phyloP scores from a whole-genome alignment of 2,329 filamentous ascomycete genomes.

The Stachybotrys elegans region DNA sequence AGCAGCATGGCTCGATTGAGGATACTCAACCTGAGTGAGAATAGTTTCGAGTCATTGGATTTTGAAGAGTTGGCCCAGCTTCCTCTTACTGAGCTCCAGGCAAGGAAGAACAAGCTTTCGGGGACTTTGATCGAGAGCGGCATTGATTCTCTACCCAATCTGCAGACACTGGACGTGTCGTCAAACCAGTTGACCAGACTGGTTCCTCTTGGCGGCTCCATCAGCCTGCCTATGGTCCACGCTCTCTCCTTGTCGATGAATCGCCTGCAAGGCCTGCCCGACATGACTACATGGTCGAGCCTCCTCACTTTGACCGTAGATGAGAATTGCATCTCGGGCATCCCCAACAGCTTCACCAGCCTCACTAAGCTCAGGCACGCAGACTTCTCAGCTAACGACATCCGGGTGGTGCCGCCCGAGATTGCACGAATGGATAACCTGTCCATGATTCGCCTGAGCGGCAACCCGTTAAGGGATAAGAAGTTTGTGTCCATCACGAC shows the following conservation, averaged over 20 bases:
- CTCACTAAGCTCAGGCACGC: constrained; percentile 67
- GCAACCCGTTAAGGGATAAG: constrained; percentile 87
- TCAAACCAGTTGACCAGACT: constrained; percentile 65
- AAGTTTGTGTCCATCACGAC: constrained; percentile 78
- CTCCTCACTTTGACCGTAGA: constrained; percentile 71
- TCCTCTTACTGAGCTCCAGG: constrained; percentile 67
- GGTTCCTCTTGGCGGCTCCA: constrained; percentile 31
- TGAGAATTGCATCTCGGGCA: constrained; percentile 70
- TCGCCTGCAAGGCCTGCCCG: constrained; percentile 66
- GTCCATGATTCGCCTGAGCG: constrained; percentile 68
- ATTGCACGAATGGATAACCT: constrained; percentile 77
- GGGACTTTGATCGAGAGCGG: constrained; percentile 65
- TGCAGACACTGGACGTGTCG: constrained; percentile 75
- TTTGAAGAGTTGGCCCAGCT: constrained; percentile 64
- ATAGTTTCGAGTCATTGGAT: constrained; percentile 66
- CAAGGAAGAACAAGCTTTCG: constrained; percentile 71
- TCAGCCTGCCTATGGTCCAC: constrained; percentile 68
- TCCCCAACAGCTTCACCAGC: constrained; percentile 71
- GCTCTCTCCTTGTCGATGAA: constrained; percentile 78
- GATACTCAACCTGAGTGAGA: constrained; percentile 74
- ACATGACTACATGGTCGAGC: constrained; percentile 67
- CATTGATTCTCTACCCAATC: constrained; percentile 51
- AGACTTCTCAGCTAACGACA: constrained; percentile 82
- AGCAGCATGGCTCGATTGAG: constrained; percentile 65
- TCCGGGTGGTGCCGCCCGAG: constrained; percentile 68